phyloP scores from a whole-genome alignment of 2,329 filamentous ascomycete genomes.

The Aspergillus sp. region DNA sequence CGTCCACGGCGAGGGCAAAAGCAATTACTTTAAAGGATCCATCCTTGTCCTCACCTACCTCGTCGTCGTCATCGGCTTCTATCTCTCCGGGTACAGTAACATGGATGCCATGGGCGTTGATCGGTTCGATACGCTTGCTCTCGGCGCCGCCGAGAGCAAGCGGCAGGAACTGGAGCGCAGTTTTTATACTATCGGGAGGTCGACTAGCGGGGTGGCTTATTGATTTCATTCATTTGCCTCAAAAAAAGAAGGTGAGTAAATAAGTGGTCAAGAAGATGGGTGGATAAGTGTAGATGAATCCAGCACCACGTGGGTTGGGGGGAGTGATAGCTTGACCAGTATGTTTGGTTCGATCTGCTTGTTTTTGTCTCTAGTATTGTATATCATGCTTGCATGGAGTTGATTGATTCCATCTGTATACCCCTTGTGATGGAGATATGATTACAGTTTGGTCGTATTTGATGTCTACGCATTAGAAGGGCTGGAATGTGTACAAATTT shows the following conservation, averaged over 20 bases:
- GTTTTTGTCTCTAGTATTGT: neutral
- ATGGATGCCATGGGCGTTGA: conserved; percentile 42
- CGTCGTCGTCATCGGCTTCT: conserved; percentile 87
- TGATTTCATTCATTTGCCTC: conserved; percentile 1
- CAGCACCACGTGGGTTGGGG: too few relatives aligned
- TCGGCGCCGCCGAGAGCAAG: conserved; percentile 11
- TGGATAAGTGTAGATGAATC: neutral
- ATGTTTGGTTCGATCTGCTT: neutral
- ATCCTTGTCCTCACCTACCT: conserved; percentile 89
- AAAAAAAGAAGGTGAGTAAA: neutral
- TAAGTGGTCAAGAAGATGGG: neutral
- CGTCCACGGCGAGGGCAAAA: conserved; percentile 97
- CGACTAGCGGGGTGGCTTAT: conserved; percentile 31
- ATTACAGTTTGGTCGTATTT: too few relatives aligned
- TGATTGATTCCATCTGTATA: too few relatives aligned
- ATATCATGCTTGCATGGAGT: too few relatives aligned
- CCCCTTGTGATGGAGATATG: too few relatives aligned
- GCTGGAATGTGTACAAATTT: too few relatives aligned
- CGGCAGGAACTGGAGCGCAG: conserved; percentile 20
- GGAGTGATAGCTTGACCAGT: neutral
- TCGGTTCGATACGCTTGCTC: conserved; percentile 40
- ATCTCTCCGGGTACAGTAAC: conserved; percentile 62
- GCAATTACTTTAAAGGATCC: conserved; percentile 99
- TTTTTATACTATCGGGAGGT: conserved; percentile 37
- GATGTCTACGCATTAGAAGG: too few relatives aligned